Evolutionary conservation across 2,329 filamentous ascomycete species (phyloP), one percentile per base, ranked within the genome.

Genomic region (Colletotrichum simmondsii): DNA sequence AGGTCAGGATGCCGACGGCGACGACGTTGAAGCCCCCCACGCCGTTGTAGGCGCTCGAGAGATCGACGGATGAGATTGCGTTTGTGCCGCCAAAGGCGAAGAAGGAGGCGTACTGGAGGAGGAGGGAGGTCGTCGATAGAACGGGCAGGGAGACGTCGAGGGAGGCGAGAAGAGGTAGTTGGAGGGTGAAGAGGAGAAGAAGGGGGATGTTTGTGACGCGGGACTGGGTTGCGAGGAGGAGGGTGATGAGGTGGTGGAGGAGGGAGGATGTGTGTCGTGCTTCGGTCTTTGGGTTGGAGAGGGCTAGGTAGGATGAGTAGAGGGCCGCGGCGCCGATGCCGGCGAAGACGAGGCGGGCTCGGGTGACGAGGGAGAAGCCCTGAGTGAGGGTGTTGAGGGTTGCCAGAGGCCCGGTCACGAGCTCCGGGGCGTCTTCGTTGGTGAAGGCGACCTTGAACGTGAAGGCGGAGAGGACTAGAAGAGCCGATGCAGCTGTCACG

Each of bases 21-120:
- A 91, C 75, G 74, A 97, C 87, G 79, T 94, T 95, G 85, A 97
- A 99, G 68, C 88, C 90, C 62, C 88, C 89, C 49, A 99, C 88
- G 74, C 97, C 97, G 78, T 99, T 99, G 84, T 99, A 99, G 0
- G 95, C 95, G 79, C 93, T 97, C 6, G 95, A 97, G 24, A 99
- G 89, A 79, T 98, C 95, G 77, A 99, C 91, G n/a, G 94, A 96
- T 14, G 95, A 97, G 76, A 99, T 98, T 53, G 97, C 93, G 81
- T 99, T 99, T 59, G 94, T 94, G 80, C 95, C 95, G 28, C 95
- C 97, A 75, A 95, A 91, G 35, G 94, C 93, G 80, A 98, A 99
- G 87, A 98, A 99, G 64, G 93, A 92, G 46, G 91, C 87, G 83
- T 95, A 92, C 76, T 97, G 93, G 53, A 97, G 86, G 42, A 98